Conservation (phyloP, 371 early-diverging fungal species). For the Rhizopus arrhizus region DNA sequence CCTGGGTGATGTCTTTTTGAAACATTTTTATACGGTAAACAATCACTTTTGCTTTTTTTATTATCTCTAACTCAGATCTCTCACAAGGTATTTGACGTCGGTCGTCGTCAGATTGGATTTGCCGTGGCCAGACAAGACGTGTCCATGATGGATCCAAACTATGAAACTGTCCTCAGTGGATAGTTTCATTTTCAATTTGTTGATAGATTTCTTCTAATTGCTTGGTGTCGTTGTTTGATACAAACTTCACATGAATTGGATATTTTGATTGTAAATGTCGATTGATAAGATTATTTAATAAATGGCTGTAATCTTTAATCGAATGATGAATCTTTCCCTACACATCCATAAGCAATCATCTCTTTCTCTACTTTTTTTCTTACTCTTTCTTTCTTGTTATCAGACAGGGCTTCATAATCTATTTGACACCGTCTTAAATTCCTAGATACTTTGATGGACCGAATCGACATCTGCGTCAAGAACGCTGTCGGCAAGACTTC, state of each 20-base stretch:
- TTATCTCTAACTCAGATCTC: background rate
- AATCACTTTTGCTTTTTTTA: background rate
- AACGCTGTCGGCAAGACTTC: conserved; percentile 38
- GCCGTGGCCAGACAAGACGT: conserved; percentile 38
- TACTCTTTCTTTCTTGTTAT: conserved; percentile 32
- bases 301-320: conserved; percentile 25
- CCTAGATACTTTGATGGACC: conserved; percentile 36
- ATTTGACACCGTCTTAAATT: conserved; percentile 40
- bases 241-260: conserved; percentile 42
- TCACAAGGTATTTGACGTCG: conserved; percentile 60
- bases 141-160: conserved; percentile 16
- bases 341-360: background rate
- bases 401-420: conserved; percentile 36
- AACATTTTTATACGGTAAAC: conserved; percentile 77
- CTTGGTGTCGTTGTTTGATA: conserved; percentile 27
- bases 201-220: conserved; percentile 17
- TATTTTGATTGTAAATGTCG: conserved; percentile 30
- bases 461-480: conserved; percentile 31
- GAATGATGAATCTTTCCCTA: conserved; percentile 39
- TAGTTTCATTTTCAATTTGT: conserved; percentile 1
- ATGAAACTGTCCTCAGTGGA: conserved; percentile 11
- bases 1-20: conserved; percentile 79
- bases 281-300: conserved; percentile 29
- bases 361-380: background rate
- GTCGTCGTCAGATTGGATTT: conserved; percentile 73